phyloP scores from a whole-genome alignment of 2,329 filamentous ascomycete genomes.

The Exophiala calicioides region DNA sequence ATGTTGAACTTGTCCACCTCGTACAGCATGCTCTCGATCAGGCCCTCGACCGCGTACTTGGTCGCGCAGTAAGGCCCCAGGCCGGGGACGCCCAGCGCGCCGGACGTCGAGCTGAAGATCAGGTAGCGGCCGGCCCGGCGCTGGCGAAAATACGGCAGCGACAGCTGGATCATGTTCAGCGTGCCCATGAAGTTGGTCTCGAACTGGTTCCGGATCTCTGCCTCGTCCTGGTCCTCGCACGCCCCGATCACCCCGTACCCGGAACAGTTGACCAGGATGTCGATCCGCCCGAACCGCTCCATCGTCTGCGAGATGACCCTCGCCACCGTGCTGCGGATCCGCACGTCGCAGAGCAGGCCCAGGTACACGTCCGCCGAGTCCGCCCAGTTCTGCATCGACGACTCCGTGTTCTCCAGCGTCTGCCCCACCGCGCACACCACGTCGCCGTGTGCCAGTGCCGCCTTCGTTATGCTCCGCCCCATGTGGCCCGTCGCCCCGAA shows the following conservation, averaged over 20 bases:
- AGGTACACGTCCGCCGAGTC: constrained; percentile 58
- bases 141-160: constrained; percentile 81
- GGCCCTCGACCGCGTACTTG: constrained; percentile 93
- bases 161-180: constrained; percentile 86
- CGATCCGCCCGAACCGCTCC: constrained; percentile 74
- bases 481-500: constrained; percentile 98
- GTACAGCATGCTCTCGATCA: constrained; percentile 96
- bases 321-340: constrained; percentile 74
- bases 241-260: constrained; percentile 94
- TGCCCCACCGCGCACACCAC: constrained; percentile 83
- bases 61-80: constrained; percentile 93
- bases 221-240: constrained; percentile 95
- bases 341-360: constrained; percentile 85
- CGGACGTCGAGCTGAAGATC: constrained; percentile 91
- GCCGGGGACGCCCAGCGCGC: constrained; percentile 89
- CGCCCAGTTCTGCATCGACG: constrained; percentile 71
- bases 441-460: constrained; percentile 76
- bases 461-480: constrained; percentile 84
- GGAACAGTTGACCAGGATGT: constrained; percentile 90
- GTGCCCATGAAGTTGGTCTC: constrained; percentile 98
- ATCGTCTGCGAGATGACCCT: constrained; percentile 70
- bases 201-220: constrained; percentile 93
- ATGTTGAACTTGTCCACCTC: constrained; percentile 91
- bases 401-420: constrained; percentile 71
- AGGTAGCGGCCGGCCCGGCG: constrained; percentile 78